Conservation (phyloP, 1,284 basidiomycete species). For the Sanghuangporus sanghuang region DNA sequence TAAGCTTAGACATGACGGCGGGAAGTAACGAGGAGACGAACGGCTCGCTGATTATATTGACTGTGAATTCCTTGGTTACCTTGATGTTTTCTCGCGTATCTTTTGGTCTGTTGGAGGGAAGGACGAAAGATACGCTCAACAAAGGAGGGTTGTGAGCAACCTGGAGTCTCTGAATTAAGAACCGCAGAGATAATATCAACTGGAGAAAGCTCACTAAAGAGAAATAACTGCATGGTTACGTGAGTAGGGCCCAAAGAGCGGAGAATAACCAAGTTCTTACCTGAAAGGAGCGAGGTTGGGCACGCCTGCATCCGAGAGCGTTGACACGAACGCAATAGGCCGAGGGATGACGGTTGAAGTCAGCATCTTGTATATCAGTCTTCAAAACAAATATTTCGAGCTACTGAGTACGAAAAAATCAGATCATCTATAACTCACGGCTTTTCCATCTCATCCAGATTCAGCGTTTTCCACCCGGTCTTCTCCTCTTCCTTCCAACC, state of each 20-base stretch:
- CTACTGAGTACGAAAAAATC: constrained; percentile 6
- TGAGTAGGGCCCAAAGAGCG: background rate
- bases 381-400: constrained; percentile 24
- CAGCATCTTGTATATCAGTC: constrained; percentile 52
- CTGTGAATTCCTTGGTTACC: constrained; percentile 64
- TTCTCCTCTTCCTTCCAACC: constrained; percentile 31
- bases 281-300: constrained; percentile 69
- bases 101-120: constrained; percentile 42
- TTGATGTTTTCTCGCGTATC: constrained; percentile 69
- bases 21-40: background rate
- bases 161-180: constrained; percentile 24
- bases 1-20: background rate
- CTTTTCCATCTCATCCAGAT: constrained; percentile 30
- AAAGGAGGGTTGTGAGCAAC: constrained; percentile 62
- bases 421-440: constrained; percentile 25
- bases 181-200: constrained; percentile 14
- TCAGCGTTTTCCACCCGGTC: constrained; percentile 41
- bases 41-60: constrained; percentile 72
- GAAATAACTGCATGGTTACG: constrained; percentile 43
- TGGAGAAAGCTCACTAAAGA: constrained; percentile 37
- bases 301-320: constrained; percentile 47
- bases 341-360: constrained; percentile 67
- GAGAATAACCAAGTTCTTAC: constrained; percentile 24
- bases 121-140: constrained; percentile 54
- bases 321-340: constrained; percentile 72